Evolutionary conservation across 371 early-diverging fungal species (phyloP), one percentile per base, ranked within the genome.

Genomic region (Mortierella sp.): DNA sequence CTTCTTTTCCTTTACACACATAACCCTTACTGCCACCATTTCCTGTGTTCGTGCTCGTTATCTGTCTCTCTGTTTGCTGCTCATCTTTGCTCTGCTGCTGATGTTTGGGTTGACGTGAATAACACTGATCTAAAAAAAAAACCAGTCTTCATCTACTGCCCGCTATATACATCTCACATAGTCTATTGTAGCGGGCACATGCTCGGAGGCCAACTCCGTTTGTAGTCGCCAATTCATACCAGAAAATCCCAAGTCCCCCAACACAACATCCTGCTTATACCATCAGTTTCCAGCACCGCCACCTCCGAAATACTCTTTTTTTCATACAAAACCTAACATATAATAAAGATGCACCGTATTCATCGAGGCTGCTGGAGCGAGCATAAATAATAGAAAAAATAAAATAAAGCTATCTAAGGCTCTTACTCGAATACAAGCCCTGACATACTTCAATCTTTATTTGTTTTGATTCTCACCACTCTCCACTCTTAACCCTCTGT

Each of bases 181-280:
- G 35, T 8, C 35, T 2, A 45, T 16, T 45, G 12, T 45, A 1
- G 5, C 45, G 12, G 35, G 35, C 11, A 51, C 51, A n/a, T 51
- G n/a, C n/a, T 51, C 51, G 51, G 51, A 51, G 51, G n/a, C n/a
- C 18, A n/a, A n/a, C n/a, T 51, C 51, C 51, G 51, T 51, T 51
- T 16, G 11, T 43, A 43, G 11, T 43, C 16, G 3, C 11, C 43
- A 11, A 43, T 14, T 43, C 11, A 16, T 43, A 43, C 43, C 43
- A 0, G 14, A 43, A 43, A 11, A 43, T 43, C 43, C 16, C 16
- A 43, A 43, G 9, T 43, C 51, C 20, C 18, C 9, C 9, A n/a
- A 51, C 18, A n/a, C 51, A 4, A 8, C 18, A n/a, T n/a, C n/a
- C 8, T 5, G n/a, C 9, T n/a, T 18, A 51, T n/a, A n/a, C 51